Conservation (phyloP, 2,329 filamentous ascomycete species). For the Epichloe amarillans region DNA sequence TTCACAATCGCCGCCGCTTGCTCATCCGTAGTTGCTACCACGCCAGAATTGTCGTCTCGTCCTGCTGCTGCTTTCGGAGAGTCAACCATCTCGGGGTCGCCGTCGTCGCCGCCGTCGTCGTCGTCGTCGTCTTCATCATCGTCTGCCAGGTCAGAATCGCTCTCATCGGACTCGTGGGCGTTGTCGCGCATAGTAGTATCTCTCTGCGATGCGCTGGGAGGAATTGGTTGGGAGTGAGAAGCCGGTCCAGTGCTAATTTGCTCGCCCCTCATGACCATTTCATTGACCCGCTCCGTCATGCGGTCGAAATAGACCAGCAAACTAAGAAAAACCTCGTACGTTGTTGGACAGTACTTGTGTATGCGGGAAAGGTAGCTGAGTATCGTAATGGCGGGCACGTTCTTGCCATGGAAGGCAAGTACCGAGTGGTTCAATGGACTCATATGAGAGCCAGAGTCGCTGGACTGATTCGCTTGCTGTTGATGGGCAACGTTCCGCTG, state of each 20-base stretch:
- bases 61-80: slow-evolving; percentile 13
- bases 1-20: slow-evolving; percentile 10
- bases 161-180: slow-evolving; percentile 26
- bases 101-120: slow-evolving; percentile 16
- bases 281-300: slow-evolving; percentile 94
- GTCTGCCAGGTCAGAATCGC: slow-evolving; percentile 38
- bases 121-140: slow-evolving; percentile 25
- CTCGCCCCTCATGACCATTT: slow-evolving; percentile 50
- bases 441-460: slow-evolving; percentile 44
- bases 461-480: slow-evolving; percentile 36
- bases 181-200: slow-evolving; percentile 19
- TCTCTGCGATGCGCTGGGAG: slow-evolving; percentile 8
- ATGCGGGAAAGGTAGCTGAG: slow-evolving; percentile 90
- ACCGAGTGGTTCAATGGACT: slow-evolving; percentile 52
- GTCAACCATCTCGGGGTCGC: slow-evolving; percentile 16
- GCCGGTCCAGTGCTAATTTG: too few species aligned
- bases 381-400: slow-evolving; percentile 93
- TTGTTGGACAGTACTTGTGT: slow-evolving; percentile 97
- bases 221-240: slow-evolving; percentile 6
- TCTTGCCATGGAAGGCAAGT: slow-evolving; percentile 94
- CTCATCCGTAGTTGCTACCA: slow-evolving; percentile 13
- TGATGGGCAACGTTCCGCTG: slow-evolving; percentile 56
- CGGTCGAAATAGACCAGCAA: slow-evolving; percentile 95
- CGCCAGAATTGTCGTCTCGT: slow-evolving; percentile 11
- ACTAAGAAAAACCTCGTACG: slow-evolving; percentile 94